Evolutionary conservation across 208 protist genomes (phyloP).

Genomic region (Acanthamoeba healyi): DNA sequence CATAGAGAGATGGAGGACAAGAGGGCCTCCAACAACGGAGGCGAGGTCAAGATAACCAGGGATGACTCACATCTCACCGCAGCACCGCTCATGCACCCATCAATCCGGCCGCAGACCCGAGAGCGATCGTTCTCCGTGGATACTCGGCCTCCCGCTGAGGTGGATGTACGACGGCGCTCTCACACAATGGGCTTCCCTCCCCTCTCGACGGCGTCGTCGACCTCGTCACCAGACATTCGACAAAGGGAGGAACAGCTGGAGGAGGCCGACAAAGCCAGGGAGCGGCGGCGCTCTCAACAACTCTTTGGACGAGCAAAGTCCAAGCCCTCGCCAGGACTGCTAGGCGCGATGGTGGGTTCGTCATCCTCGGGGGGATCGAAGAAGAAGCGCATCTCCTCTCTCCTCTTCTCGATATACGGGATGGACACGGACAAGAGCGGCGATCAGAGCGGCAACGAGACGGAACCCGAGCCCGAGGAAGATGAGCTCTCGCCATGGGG

Average conservation of each 20-base stretch:
- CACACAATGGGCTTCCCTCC: neutral
- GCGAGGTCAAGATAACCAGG: neutral
- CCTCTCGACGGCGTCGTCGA: neutral
- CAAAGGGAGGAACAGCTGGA: neutral
- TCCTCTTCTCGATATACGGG: neutral
- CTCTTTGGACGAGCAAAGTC: constrained; percentile 19
- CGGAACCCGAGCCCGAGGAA: neutral
- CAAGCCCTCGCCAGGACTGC: neutral
- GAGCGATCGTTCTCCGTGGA: constrained; percentile 10
- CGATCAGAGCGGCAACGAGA: neutral
- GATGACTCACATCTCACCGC: constrained; percentile 24
- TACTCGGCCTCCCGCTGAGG: neutral
- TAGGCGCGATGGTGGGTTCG: neutral
- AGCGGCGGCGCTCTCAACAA: neutral
- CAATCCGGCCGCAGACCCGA: neutral
- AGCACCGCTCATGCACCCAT: neutral
- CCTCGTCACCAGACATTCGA: neutral
- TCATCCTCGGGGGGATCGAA: neutral
- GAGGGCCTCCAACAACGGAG: neutral
- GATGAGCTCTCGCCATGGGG: constrained; percentile 15
- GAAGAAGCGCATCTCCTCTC: constrained; percentile 26
- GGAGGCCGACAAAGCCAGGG: neutral
- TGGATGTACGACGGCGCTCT: neutral
- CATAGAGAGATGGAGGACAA: constrained; percentile 36
- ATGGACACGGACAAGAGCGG: constrained; percentile 37